Evolutionary conservation across 1,139 yeast species (phyloP), one percentile per base, ranked within the genome.

Genomic region (Magnusiomyces tetraspermus): DNA sequence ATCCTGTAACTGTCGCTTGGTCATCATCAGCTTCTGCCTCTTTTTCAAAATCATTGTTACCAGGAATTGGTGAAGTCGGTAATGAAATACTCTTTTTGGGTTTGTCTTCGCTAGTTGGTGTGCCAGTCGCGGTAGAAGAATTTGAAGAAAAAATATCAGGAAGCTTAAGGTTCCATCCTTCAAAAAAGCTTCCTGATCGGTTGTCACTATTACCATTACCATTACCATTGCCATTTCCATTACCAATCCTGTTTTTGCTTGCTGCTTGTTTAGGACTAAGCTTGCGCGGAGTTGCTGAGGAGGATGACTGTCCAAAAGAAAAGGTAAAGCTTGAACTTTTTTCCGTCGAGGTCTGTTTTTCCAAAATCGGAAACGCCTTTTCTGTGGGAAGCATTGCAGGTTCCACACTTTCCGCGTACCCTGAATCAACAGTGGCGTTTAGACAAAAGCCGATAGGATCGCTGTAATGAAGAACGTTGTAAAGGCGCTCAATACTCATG

Each of bases 391-490:
- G 55, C 6, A 51, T 51, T 1, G 71, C 66, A 4, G 62, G 58
- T 22, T 62, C 63, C 17, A 69, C 51, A 22, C 52, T 53, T 13
- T 58, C 57, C 0, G 70, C 66, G 49, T 61, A 58, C 13, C 57
- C 58, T 0, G 67, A 58, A 53, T 69, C 72, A 1, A 70, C 74
- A 0, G 74, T 66, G 1, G 75, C 70, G 46, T 67, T 69, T 49
- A 72, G 57, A 31, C 68, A 58, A 51, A 67, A 66, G 1, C 73
- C 69, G 23, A 72, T 66, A 15, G 75, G 72, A 53, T 72, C 76
- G n/a, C 71, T 66, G 33, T 69, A 67, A 56, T 72, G 71, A 49
- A 66, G 58, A 41, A 72, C 60, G 54, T 72, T 72, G 61, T 71
- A 72, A 30, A 72, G 48, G 52, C 67, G 68, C 11, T 65, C 63